Evolutionary conservation across 2,329 filamentous ascomycete genomes (phyloP), one percentile per base, ranked within the genome.

Genomic region (Paracorniculantispora psalliotae): DNA sequence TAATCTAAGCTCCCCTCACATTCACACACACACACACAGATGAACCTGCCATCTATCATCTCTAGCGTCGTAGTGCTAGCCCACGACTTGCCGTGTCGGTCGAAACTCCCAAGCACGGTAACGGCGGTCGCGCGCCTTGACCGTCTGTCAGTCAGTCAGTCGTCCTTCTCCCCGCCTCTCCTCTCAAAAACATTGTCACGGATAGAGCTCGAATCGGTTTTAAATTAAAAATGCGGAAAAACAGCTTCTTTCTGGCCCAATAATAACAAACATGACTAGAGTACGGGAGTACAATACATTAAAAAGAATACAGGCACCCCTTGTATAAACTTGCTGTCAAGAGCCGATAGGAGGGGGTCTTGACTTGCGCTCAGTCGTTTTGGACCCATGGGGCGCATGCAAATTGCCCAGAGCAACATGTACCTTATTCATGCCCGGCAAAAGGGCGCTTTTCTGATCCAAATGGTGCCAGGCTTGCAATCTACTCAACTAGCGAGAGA

Each of bases 341-440:
- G 30, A n/a, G 21, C 43, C 26, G 37, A 25, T n/a, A 46, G 3
- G n/a, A n/a, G 4, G 43, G 43, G 43, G 53, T 26, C 43, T 23
- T 43, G 50, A 43, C 37, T 33, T 56, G 43, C 43, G 53, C 53
- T 56, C 53, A 56, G 53, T 56, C 33, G 30, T 56, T 56, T 48
- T 28, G 48, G 43, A 41, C 43, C 21, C 30, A 48, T n/a, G 52
- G 51, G 21, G 37, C 21, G 10, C 13, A 35, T 17, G n/a, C 19
- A 9, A 17, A 26, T 4, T 41, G 15, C 13, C 12, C 13, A 19
- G n/a, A n/a, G 46, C 19, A 49, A 4, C 4, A 49, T 26, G 17
- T 21, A 51, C 35, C n/a, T 43, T 43, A 33, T 39, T 52, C 48
- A 48, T 35, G 30, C 17, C 48, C 33, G 17, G n/a, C n/a, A n/a